Percentiles rank a stretch among this genome's conserved stretches.
phyloP scores from a whole-genome alignment of 129 eudicot genomes.

The Centrapalus pauciflorus region DNA sequence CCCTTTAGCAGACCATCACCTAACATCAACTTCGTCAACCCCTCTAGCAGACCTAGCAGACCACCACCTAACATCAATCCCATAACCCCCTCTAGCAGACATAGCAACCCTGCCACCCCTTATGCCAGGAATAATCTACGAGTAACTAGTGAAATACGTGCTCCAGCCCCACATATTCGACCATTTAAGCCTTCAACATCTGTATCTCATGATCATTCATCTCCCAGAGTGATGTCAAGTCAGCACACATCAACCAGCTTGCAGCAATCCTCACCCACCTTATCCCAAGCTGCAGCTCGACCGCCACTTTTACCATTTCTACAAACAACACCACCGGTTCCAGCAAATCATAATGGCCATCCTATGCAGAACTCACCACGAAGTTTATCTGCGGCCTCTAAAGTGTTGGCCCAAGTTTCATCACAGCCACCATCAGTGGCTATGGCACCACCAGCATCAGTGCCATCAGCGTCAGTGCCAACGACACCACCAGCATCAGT shows the following conservation, averaged over 20 bases:
- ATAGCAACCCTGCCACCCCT: slow-evolving; percentile 5
- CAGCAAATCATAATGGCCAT: slow-evolving; percentile 16
- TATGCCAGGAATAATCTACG: slow-evolving; percentile 18
- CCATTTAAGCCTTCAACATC: slow-evolving; percentile 38
- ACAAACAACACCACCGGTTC: slow-evolving; percentile 11
- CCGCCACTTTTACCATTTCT: background rate
- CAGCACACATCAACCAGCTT: slow-evolving; percentile 27
- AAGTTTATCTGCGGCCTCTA: background rate
- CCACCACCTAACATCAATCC: slow-evolving; percentile 32
- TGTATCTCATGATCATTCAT: slow-evolving; percentile 9
- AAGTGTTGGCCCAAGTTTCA: slow-evolving; percentile 2
- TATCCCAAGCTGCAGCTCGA: slow-evolving; percentile 14
- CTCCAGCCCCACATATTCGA: slow-evolving; percentile 75
- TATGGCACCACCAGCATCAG: slow-evolving; percentile 16
- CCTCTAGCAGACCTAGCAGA: slow-evolving; percentile 11
- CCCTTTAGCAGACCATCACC: slow-evolving; percentile 47
- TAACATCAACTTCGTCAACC: slow-evolving; percentile 30
- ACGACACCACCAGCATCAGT: slow-evolving; percentile 7
- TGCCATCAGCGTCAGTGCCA: slow-evolving; percentile 14
- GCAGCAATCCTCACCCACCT: slow-evolving; percentile 7
- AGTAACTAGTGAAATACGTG: slow-evolving; percentile 43
- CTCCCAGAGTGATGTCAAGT: slow-evolving; percentile 28
- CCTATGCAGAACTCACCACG: slow-evolving; percentile 16
- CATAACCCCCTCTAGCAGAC: slow-evolving; percentile 18
- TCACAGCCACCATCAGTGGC: too few relatives aligned